Base-by-base conservation (phyloP, 768 basidiomycete species). In the Podaxis sp. region DNA sequence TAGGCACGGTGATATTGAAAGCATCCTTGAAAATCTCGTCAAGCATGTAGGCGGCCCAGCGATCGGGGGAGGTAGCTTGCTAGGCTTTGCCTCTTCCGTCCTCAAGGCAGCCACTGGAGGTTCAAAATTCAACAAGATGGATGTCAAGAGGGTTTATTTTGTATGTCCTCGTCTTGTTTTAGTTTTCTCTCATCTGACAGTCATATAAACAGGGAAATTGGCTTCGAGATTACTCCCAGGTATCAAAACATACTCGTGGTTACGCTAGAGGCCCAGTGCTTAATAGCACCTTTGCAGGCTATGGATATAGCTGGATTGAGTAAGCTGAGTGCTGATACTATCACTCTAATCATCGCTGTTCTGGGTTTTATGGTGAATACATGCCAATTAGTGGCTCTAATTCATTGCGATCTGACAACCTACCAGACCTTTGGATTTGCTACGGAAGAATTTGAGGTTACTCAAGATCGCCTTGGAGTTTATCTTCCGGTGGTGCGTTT, bases 1-100 rank as follows among this genome's bases (percentile, higher is more conserved):
- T 73, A 79, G 88, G 56, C 89, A 90, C 77, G 88, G 89, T 13
- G 90, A 92, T 69, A 90, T 90, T 54, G 89, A 90, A 75, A 84
- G 84, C 68, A 80, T 88, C 65, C 80, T 90, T 28, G 80, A 82
- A 39, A 80, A 78, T n/a, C 74, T 88, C 5, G 80, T 80, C 57
- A 89, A 89, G 70, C 77, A 79, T 42, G 83, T 79, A 9, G 84
- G 84, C 15, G 75, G 77, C 60, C 75, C 73, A 28, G 77, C 77
- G 12, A 65, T 73, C 24, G 76, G 75, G 12, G 80, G 80, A 30
- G 79, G 76, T 36, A 77, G 85, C 40, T 74, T 88, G 59, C 69
- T 89, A 19, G 79, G 80, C 4, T 76, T 87, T 59, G 84, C 86
- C 0, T 74, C 77, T 8, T 79, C 79, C 4, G 68, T 87, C 28